phyloP scores from a whole-genome alignment of 2,329 filamentous ascomycete species.

The Cryphonectria japonica region DNA sequence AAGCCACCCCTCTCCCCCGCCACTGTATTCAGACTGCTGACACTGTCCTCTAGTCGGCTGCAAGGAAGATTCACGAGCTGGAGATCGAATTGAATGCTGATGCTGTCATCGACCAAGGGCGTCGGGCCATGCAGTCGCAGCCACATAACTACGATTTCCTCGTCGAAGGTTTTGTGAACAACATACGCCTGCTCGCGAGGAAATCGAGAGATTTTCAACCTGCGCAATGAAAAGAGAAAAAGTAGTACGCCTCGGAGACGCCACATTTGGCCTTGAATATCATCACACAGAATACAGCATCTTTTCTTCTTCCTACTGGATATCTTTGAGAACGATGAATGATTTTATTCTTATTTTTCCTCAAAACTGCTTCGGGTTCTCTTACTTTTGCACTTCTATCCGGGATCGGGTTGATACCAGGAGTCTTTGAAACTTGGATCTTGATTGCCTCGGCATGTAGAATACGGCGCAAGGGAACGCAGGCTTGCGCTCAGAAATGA shows the following conservation, averaged over 20 bases:
- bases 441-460: neutral
- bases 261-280: neutral
- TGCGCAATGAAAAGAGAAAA: neutral
- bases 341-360: neutral
- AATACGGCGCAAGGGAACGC: constrained; percentile 1
- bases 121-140: constrained; percentile 53
- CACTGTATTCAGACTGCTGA: constrained; percentile 25
- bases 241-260: neutral
- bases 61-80: constrained; percentile 75
- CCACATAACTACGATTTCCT: constrained; percentile 67
- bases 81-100: constrained; percentile 75
- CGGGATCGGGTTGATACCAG: constrained; percentile 12
- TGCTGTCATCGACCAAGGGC: constrained; percentile 68
- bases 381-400: neutral
- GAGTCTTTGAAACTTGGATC: constrained; percentile 3
- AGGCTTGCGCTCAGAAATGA: neutral
- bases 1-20: neutral
- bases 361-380: neutral
- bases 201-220: constrained; percentile 36
- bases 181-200: constrained; percentile 64
- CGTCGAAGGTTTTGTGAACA: constrained; percentile 76
- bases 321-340: neutral
- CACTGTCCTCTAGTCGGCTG: constrained; percentile 40
- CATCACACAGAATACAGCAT: neutral
- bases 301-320: neutral